These are phyloP conservation scores for Chrysopogon serrulatus DNA, from an alignment of 176 grass and related monocot species.

Conservation along the genomic window DNA sequence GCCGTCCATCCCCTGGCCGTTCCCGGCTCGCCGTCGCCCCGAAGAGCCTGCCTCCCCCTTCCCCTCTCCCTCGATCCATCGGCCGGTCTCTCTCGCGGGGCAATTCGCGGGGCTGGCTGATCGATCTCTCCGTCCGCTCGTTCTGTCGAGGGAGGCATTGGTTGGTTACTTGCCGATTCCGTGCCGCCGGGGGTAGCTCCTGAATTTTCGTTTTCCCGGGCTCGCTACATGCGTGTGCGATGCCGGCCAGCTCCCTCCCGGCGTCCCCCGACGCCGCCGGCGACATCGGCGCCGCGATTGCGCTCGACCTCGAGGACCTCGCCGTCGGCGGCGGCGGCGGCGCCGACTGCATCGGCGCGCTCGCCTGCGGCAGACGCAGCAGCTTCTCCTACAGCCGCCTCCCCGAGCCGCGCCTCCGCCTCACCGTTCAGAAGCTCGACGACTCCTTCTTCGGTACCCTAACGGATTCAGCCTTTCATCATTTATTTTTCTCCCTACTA, in stretches of 20 bases:
- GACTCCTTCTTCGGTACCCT: conserved; percentile 61
- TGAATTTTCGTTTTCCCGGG: no score
- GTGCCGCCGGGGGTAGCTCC: no score
- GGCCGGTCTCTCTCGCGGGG: background rate
- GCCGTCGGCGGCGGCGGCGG: background rate
- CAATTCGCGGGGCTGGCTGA: background rate
- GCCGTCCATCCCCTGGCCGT: background rate
- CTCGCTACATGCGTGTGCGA: background rate
- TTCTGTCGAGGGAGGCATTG: background rate
- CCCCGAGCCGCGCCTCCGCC: conserved; percentile 49
- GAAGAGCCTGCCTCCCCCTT: background rate
- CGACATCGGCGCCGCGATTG: background rate
- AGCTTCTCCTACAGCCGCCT: conserved; percentile 74
- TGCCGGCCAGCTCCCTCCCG: conserved; percentile 15
- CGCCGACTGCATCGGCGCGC: conserved; percentile 34
- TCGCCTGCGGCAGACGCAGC: conserved; percentile 32
- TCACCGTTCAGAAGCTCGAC: conserved; percentile 83
- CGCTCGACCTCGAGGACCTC: background rate
- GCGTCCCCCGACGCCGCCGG: background rate
- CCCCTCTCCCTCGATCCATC: background rate
- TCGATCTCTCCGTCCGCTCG: background rate
- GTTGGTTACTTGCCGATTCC: background rate
- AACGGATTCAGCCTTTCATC: background rate
- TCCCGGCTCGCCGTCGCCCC: background rate
- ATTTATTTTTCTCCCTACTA: background rate